Percentiles rank a stretch among this genome's conserved stretches.
phyloP scores from a whole-genome alignment of 768 basidiomycete genomes.

The Amanita exitialis region DNA sequence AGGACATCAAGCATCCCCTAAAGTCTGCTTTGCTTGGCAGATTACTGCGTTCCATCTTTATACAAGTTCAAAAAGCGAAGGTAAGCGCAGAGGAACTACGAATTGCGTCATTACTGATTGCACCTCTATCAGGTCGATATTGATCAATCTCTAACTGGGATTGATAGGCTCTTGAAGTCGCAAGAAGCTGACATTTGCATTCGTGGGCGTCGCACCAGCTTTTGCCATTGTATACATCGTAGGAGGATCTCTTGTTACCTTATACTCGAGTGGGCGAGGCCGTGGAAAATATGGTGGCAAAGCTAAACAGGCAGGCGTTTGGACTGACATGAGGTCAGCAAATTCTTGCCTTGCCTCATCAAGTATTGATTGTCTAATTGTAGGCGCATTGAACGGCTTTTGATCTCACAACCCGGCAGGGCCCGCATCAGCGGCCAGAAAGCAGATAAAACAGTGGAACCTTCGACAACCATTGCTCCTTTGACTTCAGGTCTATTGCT shows the following conservation, averaged over 20 bases:
- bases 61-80: slow-evolving; percentile 95
- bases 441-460: slow-evolving; percentile 2
- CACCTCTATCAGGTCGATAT: slow-evolving; percentile 66
- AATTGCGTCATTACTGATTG: neutral
- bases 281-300: slow-evolving; percentile 49
- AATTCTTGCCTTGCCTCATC: neutral
- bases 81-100: slow-evolving; percentile 23
- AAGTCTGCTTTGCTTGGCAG: slow-evolving; percentile 74
- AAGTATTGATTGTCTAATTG: neutral
- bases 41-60: slow-evolving; percentile 73
- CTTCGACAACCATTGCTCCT: slow-evolving; percentile 28
- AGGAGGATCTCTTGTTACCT: slow-evolving; percentile 37
- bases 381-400: slow-evolving; percentile 61
- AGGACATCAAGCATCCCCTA: slow-evolving; percentile 83
- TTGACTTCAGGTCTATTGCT: slow-evolving; percentile 67
- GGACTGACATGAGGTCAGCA: slow-evolving; percentile 59
- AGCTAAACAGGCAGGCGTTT: slow-evolving; percentile 42
- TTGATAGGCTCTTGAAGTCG: slow-evolving; percentile 88
- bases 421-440: slow-evolving; percentile 7
- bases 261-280: slow-evolving; percentile 42
- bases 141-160: slow-evolving; percentile 80
- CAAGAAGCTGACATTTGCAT: slow-evolving; percentile 95
- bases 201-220: slow-evolving; percentile 91
- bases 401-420: slow-evolving; percentile 35
- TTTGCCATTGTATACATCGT: slow-evolving; percentile 68